A percentile compares a stretch with the other conserved stretches of the same genome.
Evolutionary conservation across 2,329 filamentous ascomycete genomes (phyloP).

Genomic region (Teratosphaeria viscida): DNA sequence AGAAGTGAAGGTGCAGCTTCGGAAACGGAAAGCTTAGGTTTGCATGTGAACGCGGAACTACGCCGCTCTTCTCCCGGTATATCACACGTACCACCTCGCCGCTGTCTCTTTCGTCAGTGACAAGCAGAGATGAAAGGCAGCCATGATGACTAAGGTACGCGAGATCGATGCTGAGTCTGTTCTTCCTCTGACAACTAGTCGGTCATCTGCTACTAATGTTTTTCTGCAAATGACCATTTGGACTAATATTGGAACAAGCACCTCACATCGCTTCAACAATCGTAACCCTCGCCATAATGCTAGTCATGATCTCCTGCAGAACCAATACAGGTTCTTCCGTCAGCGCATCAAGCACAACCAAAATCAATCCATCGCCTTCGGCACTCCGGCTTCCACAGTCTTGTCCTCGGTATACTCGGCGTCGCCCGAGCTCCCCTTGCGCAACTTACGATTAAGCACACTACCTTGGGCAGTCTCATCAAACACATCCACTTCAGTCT

Average conservation of each 20-base stretch:
- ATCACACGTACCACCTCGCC: background rate
- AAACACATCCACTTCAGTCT: constrained; percentile 47
- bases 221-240: background rate
- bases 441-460: constrained; percentile 9
- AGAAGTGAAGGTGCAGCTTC: background rate
- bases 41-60: background rate
- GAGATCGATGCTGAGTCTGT: no score
- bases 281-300: background rate
- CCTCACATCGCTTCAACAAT: background rate
- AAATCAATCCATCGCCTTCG: background rate
- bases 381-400: background rate
- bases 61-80: background rate
- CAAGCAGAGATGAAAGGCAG: no score
- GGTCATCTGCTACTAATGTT: background rate
- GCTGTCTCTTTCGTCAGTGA: background rate
- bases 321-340: background rate
- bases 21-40: background rate
- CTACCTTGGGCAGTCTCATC: constrained; percentile 27
- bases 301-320: background rate
- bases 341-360: background rate
- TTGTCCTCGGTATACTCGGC: constrained; percentile 7
- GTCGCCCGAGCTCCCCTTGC: constrained; percentile 7
- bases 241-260: background rate
- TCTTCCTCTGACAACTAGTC: background rate
- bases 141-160: no score